Conservation (phyloP, 2,329 filamentous ascomycete genomes). For the Ascochyta koolunga region DNA sequence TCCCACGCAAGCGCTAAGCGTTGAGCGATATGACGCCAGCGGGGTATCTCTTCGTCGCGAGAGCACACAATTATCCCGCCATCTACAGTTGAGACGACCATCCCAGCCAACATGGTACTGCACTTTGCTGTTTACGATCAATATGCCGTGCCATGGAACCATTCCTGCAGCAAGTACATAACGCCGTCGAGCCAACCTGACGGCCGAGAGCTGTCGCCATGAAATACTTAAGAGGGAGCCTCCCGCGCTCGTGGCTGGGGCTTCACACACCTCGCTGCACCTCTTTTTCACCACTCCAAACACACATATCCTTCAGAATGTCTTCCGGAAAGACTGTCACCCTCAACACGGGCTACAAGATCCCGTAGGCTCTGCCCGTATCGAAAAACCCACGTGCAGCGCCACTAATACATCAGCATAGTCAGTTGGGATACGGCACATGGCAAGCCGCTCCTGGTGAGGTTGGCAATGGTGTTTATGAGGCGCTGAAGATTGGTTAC, state of each 20-base stretch:
- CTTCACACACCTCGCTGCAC: background rate
- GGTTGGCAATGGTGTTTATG: slow-evolving; percentile 51
- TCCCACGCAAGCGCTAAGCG: slow-evolving; percentile 19
- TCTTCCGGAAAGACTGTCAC: slow-evolving; percentile 46
- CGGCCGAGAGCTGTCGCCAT: slow-evolving; percentile 13
- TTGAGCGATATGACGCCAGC: slow-evolving; percentile 23
- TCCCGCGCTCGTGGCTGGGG: slow-evolving; percentile 9
- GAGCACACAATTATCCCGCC: slow-evolving; percentile 33
- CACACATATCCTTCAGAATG: slow-evolving; percentile 27
- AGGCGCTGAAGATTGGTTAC: slow-evolving; percentile 43
- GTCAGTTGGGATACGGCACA: slow-evolving; percentile 45
- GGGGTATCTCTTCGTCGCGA: slow-evolving; percentile 29
- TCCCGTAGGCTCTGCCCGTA: slow-evolving; percentile 56
- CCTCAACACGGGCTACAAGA: slow-evolving; percentile 40
- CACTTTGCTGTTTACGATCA: slow-evolving; percentile 18
- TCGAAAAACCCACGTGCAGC: background rate
- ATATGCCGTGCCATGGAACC: slow-evolving; percentile 22
- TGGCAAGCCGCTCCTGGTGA: slow-evolving; percentile 45
- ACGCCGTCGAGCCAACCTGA: slow-evolving; percentile 14
- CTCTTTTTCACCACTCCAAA: background rate
- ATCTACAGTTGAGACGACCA: slow-evolving; percentile 17
- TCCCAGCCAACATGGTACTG: slow-evolving; percentile 24
- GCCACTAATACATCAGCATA: slow-evolving; percentile 47
- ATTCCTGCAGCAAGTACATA: slow-evolving; percentile 20
- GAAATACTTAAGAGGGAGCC: slow-evolving; percentile 23